These are phyloP conservation scores for Rubia tinctorum DNA, from an alignment of 305 asterid species.

Conservation along the genomic window DNA sequence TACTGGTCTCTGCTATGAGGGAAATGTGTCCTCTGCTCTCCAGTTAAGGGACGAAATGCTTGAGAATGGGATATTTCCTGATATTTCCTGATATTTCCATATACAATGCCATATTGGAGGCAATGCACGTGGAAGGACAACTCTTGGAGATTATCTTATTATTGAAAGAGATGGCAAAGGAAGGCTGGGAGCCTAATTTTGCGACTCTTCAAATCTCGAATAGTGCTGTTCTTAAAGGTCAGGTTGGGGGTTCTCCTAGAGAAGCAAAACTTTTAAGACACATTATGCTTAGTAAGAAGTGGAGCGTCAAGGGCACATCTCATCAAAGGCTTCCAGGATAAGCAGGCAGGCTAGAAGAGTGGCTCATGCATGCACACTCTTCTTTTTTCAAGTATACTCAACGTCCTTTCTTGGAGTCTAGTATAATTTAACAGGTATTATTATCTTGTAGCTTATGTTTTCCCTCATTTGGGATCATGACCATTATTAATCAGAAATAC, in stretches of 20 bases:
- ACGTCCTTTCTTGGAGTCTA: neutral
- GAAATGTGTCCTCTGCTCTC: conserved; percentile 43
- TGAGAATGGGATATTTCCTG: conserved; percentile 35
- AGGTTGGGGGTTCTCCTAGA: conserved; percentile 34
- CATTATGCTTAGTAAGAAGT: conserved; percentile 27
- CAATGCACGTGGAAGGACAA: conserved; percentile 42
- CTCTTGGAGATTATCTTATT: conserved; percentile 31
- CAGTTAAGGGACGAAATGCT: conserved; percentile 35
- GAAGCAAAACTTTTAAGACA: conserved; percentile 25
- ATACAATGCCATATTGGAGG: conserved; percentile 45
- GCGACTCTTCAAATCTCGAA: conserved; percentile 28
- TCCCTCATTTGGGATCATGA: neutral
- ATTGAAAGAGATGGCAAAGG: conserved; percentile 39
- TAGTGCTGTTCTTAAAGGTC: conserved; percentile 29
- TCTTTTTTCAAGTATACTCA: neutral
- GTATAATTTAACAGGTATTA: neutral
- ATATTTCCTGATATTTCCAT: conserved; percentile 32
- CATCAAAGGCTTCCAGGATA: neutral
- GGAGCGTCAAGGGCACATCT: conserved; percentile 3
- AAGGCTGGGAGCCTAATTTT: conserved; percentile 46
- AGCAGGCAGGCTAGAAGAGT: neutral
- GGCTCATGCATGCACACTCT: neutral
- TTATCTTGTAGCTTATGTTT: neutral
- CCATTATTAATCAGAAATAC: too few species aligned
- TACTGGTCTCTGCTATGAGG: conserved; percentile 40